Evolutionary conservation across 805 yeast genomes (phyloP).

Genomic region (Metschnikowia dekortorum): DNA sequence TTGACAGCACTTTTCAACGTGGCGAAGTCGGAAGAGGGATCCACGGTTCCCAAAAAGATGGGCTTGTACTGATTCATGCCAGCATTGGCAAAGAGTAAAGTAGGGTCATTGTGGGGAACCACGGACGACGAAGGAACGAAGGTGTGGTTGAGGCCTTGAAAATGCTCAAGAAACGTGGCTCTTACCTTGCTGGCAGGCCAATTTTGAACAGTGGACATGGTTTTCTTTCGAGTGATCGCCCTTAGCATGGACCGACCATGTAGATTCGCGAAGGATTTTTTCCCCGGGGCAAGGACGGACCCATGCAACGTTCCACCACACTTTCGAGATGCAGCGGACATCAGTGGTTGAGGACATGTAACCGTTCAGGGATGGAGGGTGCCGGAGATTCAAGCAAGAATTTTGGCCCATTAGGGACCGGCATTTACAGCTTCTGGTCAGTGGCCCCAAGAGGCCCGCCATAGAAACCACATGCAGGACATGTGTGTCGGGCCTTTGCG

Average conservation of each 20-base stretch:
- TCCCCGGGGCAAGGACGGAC: neutral
- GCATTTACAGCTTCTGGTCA: neutral
- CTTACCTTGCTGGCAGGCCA: constrained; percentile 61
- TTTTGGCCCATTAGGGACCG: too few species aligned
- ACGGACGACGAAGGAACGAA: constrained; percentile 92
- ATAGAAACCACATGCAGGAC: neutral
- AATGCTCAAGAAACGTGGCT: constrained; percentile 78
- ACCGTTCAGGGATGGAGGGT: too few species aligned
- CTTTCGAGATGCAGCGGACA: neutral
- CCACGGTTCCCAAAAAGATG: constrained; percentile 94
- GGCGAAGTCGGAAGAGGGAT: constrained; percentile 86
- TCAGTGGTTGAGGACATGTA: too few species aligned
- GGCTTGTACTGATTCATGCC: constrained; percentile 99
- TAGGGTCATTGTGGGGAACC: constrained; percentile 97
- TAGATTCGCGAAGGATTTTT: constrained; percentile 8
- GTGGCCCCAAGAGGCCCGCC: neutral
- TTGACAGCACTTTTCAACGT: constrained; percentile 83
- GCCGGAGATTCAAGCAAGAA: too few species aligned
- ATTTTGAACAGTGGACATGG: constrained; percentile 17
- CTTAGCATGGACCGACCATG: constrained; percentile 13
- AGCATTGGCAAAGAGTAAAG: constrained; percentile 93
- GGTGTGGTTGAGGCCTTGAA: constrained; percentile 63
- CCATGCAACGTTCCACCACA: neutral
- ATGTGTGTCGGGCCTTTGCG: too few species aligned
- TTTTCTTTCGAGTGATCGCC: constrained; percentile 14